Evolutionary conservation across 2,329 filamentous ascomycete species (phyloP).

Genomic region (Phaeosphaeriaceae sp.): DNA sequence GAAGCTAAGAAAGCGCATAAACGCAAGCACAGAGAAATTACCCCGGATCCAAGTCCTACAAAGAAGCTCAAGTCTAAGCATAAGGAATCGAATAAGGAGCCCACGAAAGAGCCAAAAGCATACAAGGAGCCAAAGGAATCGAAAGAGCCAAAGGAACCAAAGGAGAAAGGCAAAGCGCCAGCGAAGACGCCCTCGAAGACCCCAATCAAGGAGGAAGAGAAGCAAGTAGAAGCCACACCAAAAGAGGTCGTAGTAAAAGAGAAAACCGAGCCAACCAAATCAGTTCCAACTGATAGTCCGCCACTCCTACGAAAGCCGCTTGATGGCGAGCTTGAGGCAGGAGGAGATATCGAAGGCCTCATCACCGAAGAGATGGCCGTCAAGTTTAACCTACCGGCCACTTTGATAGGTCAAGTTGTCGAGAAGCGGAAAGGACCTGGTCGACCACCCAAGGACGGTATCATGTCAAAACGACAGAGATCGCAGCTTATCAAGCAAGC

Average conservation of each 20-base stretch:
- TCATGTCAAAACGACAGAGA: slow-evolving; percentile 81
- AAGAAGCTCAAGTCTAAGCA: slow-evolving; percentile 19
- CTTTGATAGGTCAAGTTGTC: slow-evolving; percentile 54
- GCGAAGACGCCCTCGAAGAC: slow-evolving; percentile 32
- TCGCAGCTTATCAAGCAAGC: slow-evolving; percentile 66
- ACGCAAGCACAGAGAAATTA: slow-evolving; percentile 33
- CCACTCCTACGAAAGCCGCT: slow-evolving; percentile 34
- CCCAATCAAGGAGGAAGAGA: slow-evolving; percentile 33
- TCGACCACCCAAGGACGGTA: slow-evolving; percentile 80
- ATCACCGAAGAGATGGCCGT: slow-evolving; percentile 48
- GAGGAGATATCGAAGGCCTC: slow-evolving; percentile 39
- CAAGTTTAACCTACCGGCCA: slow-evolving; percentile 48
- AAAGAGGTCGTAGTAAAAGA: slow-evolving; percentile 38
- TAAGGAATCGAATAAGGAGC: slow-evolving; percentile 14
- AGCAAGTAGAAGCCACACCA: slow-evolving; percentile 29
- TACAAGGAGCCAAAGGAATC: slow-evolving; percentile 16
- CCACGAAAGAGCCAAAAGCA: slow-evolving; percentile 22
- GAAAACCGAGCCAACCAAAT: slow-evolving; percentile 28
- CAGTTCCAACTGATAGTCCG: slow-evolving; percentile 36
- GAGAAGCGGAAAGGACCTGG: slow-evolving; percentile 75
- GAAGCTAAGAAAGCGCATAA: slow-evolving; percentile 35
- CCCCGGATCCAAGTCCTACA: slow-evolving; percentile 19
- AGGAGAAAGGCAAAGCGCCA: slow-evolving; percentile 31
- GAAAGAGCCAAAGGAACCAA: slow-evolving; percentile 27
- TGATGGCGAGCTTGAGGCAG: slow-evolving; percentile 39